These are phyloP conservation scores for Cucurbita argyrosperma DNA, from an alignment of 306 rosid genomes.

Conservation along the genomic window DNA sequence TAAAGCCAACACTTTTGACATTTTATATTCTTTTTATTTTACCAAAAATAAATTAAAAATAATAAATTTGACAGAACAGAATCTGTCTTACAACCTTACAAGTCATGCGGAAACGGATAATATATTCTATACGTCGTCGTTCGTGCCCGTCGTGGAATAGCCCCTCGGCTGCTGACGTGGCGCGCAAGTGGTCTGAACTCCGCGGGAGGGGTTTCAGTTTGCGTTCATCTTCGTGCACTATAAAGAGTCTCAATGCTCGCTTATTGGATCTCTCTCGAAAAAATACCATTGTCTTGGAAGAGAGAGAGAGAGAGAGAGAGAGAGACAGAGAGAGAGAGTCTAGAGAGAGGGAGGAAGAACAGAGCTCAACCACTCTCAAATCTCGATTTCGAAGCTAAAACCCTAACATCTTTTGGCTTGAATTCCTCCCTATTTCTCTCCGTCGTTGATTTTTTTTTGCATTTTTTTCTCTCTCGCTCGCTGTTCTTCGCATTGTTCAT, in stretches of 20 bases:
- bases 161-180: too few relatives aligned
- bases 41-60: not conserved
- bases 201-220: not conserved
- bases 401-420: not conserved
- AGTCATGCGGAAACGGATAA: not conserved
- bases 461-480: not conserved
- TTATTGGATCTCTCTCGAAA: not conserved
- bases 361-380: not conserved
- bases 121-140: not conserved
- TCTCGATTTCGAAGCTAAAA: not conserved
- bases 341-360: not conserved
- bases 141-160: not conserved
- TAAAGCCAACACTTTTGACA: too few relatives aligned
- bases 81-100: not conserved
- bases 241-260: not conserved
- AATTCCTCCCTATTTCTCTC: constrained; percentile 3
- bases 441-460: not conserved
- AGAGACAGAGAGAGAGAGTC: not conserved
- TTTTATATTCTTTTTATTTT: too few relatives aligned
- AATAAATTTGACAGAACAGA: not conserved
- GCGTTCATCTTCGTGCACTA: not conserved
- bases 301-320: not conserved
- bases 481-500: not conserved
- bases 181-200: not conserved
- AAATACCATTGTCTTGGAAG: not conserved